Evolutionary conservation across 2,329 filamentous ascomycete species (phyloP), one percentile per base, ranked within the genome.

Genomic region (Fusarium nygamai): DNA sequence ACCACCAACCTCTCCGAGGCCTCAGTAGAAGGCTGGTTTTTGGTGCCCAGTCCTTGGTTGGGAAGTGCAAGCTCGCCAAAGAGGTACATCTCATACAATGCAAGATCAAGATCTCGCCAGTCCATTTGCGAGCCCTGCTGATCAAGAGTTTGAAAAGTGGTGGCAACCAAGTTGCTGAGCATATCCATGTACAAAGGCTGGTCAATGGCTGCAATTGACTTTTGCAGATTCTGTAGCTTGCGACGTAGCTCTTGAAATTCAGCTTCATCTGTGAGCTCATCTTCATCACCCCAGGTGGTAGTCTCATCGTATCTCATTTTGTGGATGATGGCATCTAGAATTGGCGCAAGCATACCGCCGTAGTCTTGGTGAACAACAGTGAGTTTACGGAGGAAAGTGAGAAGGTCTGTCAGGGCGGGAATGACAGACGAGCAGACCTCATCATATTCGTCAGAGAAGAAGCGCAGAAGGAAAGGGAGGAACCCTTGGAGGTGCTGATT

Each of bases 301-400:
- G 96, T 98, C 81, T 98, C 96, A 78, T 99, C 96, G 80, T 97
- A 98, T 80, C 96, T 92, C 95, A 98, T 98, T 85, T 99, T 99
- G 64, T 90, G 88, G 68, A 99, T 93, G 78, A 98, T 96, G 62
- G 95, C 94, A 81, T 98, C 94, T 66, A 99, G 86, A 60, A 98
- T 95, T 9, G 94, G 93, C 33, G 93, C 90, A 19, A 99, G 88
- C 89, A 98, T 96, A 59, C 90, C 88, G n/a, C 90, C 87, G 82
- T 97, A 96, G 63, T 93, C 90, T 54, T 88, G 84, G 24, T 93
- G 91, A n/a, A 97, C 86, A 27, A 90, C 87, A 19, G 92, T 89
- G 43, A 95, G 87, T 83, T 95, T 97, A 65, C 96, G 92, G 74
- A 98, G 89, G 81, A 97, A 96, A 34, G 94, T 95, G 69, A 99